Evolutionary conservation across 192 early-diverging fungal genomes (phyloP), one percentile per base, ranked within the genome.

Genomic region (Coemansia sp.): DNA sequence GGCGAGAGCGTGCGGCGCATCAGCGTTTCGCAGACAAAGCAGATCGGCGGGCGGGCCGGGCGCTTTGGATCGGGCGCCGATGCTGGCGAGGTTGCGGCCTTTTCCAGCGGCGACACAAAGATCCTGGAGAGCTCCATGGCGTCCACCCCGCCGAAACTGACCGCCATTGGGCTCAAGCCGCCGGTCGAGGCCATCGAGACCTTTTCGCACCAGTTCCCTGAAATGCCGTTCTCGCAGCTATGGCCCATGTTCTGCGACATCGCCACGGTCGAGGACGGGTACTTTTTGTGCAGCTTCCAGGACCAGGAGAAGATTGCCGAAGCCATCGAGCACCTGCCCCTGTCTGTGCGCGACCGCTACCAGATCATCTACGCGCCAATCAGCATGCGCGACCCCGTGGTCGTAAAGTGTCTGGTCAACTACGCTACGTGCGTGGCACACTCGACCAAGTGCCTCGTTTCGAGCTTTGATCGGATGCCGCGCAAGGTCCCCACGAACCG

Each of bases 11-110:
- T 67, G 3, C 50, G 51, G 8, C 54, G 55, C 3, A 66, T 98
- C 23, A 79, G 78, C 25, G 55, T 88, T 18, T 88, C 91, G 27
- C 88, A 91, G 68, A 72, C 87, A 9, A 92, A 94, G 60, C 94
- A 98, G 67, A 98, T 98, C 61, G 93, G 85, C 36, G 95, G 94
- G 14, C 78, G 93, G 29, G 93, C 93, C 9, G 94, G 94, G 18
- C 79, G 94, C 28, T 96, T 86, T 56, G 81, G 81, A 8, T 87
- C 89, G 2, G 71, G 83, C 6, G 84, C 77, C 56, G 68, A 68
- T 5, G 46, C 58, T 0, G 93, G 95, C 14, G 50, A 63, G 32
- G 93, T 92, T 9, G 88, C 89, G 8, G 81, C 92, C 24, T 46
- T 70, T 48, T 41, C 46, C 33, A 20, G 51, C 24, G 28, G 38